Conservation (phyloP, 2,329 filamentous ascomycete species). For the Pseudogymnoascus sp. region DNA sequence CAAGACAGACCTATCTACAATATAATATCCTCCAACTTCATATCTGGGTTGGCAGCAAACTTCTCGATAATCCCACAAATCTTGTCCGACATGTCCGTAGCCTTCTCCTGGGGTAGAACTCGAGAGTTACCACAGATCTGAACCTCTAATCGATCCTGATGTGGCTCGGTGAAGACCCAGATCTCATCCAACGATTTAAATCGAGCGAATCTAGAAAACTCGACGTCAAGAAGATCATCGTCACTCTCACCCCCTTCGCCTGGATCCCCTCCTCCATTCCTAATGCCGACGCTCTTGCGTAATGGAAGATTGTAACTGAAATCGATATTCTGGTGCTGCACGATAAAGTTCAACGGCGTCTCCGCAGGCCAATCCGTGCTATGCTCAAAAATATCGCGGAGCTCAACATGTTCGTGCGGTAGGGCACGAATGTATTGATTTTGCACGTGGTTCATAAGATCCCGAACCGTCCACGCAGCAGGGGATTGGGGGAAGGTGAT, state of each 20-base stretch:
- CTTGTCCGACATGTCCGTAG: not conserved
- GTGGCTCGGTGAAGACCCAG: not conserved
- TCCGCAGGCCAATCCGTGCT: slow-evolving; percentile 28
- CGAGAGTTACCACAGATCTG: not conserved
- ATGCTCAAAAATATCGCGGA: slow-evolving; percentile 32
- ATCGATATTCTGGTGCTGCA: slow-evolving; percentile 39
- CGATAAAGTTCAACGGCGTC: slow-evolving; percentile 45
- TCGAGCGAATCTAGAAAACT: not conserved
- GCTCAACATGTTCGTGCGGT: slow-evolving; percentile 32
- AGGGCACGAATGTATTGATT: slow-evolving; percentile 38
- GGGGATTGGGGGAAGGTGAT: slow-evolving; percentile 20
- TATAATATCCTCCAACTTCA: not conserved
- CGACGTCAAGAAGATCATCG: not conserved
- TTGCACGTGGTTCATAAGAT: slow-evolving; percentile 29
- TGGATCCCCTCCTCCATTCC: not conserved
- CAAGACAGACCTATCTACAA: not conserved
- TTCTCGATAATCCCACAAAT: not conserved
- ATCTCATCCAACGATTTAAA: not conserved
- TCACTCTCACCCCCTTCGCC: not conserved
- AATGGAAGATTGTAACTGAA: not conserved
- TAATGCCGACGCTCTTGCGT: not conserved
- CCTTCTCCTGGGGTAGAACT: not conserved
- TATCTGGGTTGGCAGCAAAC: not conserved
- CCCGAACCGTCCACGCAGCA: slow-evolving; percentile 32
- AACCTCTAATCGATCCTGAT: not conserved